Base-by-base conservation (phyloP, 257 asterid species). In the Nicotiana sylvestris region DNA sequence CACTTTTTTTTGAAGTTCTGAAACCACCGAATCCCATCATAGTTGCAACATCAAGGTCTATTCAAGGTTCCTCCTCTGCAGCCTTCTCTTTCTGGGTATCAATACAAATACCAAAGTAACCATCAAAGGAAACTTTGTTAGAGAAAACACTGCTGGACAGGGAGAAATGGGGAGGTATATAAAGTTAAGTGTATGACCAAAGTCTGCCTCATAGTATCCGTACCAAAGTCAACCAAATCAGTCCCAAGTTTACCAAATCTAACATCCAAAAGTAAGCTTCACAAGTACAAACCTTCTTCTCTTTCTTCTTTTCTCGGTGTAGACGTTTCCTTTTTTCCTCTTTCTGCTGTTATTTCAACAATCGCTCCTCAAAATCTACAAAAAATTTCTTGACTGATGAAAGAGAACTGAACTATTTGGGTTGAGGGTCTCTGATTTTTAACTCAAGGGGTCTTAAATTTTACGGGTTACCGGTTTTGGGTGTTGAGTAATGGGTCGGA, bases 21-120 rank as follows among this genome's bases (percentile, higher is more conserved):
- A 96, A 96, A 81, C 97, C 99, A 76, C 98, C 98, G 56, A 96
- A 96, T 70, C 99, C 99, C 98, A 96, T 96, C 97, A 92, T 85
- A 66, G 95, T 95, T 21, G 99, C 97, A 79, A 96, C 90, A 80
- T 96, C 98, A n/a, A 97, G 90, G 88, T 96, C 98, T 10, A 93
- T 83, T 85, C 93, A 98, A 6, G 97, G 93, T 86, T 96, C 98
- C 87, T 94, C 98, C 88, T 92, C 99, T 17, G 82, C 78, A 9
- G 87, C 89, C 91, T 93, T 96, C 85, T 96, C 97, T 85, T 88
- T 92, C 99, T 92, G 95, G 49, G 69, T 43, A 85, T 43, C 37
- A 68, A 25, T 82, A 78, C 61, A 58, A 70, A 85, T 72, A 16
- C 21, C 66, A 51, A 74, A 66, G 66, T 9, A 7, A 37, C 21